Percentiles rank a stretch among this genome's conserved stretches.
These are phyloP conservation scores for Cocos nucifera DNA, from an alignment of 176 grass and related monocot species.

Conservation along the genomic window DNA sequence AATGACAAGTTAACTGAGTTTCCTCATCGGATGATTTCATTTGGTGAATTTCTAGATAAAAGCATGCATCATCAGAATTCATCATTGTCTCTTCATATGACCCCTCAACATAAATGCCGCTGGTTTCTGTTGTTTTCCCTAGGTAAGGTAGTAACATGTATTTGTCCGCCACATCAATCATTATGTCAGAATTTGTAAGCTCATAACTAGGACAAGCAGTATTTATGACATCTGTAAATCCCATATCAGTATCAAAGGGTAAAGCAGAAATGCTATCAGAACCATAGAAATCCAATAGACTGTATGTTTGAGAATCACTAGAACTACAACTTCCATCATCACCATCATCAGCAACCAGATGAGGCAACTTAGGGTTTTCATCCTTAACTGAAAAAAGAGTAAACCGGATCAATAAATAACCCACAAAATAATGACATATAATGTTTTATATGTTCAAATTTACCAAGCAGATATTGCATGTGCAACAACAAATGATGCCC, in stretches of 20 bases:
- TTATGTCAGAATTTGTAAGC: constrained; percentile 25
- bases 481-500: too few relatives aligned
- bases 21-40: constrained; percentile 40
- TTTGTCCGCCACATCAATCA: constrained; percentile 63
- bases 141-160: constrained; percentile 55
- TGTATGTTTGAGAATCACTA: constrained; percentile 61
- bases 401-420: constrained; percentile 4
- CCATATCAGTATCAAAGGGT: constrained; percentile 75
- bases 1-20: constrained; percentile 24
- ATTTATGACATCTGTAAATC: constrained; percentile 48
- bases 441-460: too few relatives aligned
- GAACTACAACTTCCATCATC: constrained; percentile 49
- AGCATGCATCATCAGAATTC: constrained; percentile 58
- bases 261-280: constrained; percentile 60
- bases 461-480: too few relatives aligned
- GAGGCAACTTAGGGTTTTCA: constrained; percentile 45
- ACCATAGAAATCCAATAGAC: constrained; percentile 65
- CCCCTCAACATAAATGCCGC: constrained; percentile 15
- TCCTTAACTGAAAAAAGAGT: constrained; percentile 36
- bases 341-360: constrained; percentile 58
- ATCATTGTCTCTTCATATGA: constrained; percentile 12
- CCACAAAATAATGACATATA: too few relatives aligned
- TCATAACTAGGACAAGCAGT: constrained; percentile 35
- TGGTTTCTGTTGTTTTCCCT: constrained; percentile 35
- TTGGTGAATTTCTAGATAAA: constrained; percentile 47